Base-by-base conservation (phyloP, 1,139 yeast species). In the Saccharomyces hybrid region DNA sequence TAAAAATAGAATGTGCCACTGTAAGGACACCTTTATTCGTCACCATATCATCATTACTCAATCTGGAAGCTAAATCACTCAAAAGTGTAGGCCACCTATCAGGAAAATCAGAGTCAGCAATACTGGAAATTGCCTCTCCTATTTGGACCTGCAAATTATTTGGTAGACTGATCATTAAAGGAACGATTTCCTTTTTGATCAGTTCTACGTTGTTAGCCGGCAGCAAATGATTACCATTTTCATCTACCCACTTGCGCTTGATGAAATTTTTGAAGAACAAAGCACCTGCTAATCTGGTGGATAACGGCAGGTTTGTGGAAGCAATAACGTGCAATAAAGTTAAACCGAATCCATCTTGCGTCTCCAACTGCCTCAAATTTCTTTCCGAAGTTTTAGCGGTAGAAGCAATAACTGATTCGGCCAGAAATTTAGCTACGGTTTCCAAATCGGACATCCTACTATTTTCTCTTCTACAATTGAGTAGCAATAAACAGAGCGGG, bases 31-130 rank as follows among this genome's bases (percentile, higher is more conserved):
- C 96, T 63, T 85, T 87, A 69, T 90, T 90, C 54, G 83, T 80
- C 16, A 79, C 77, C 75, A 88, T 83, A 67, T 90, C 91, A 16
- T 78, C 80, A 6, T 69, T 63, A 1, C 73, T 66, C 50, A 95
- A 76, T 65, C 84, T 84, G 0, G 77, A 67, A 0, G 90, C 88
- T 58, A 95, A 76, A 56, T 84, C 86, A 60, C 90, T 93, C 41
- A 95, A 78, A 57, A 95, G 77, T 54, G 80, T 78, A 2, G 82
- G 81, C 99, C 99, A 95, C 55, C 83, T 76, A 50, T 86, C 86
- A 1, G 99, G 99, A 73, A 95, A 95, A 69, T 95, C 99, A 57
- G 90, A 84, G 67, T 91, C 97, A 3, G 99, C 99, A 66, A 95
- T 93, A 54, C 88, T 77, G 25, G 96, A 84, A 55, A 93, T 85